These are phyloP conservation scores for Pestalotiopsis fici DNA, from an alignment of 2,329 filamentous ascomycete genomes.

Conservation along the genomic window DNA sequence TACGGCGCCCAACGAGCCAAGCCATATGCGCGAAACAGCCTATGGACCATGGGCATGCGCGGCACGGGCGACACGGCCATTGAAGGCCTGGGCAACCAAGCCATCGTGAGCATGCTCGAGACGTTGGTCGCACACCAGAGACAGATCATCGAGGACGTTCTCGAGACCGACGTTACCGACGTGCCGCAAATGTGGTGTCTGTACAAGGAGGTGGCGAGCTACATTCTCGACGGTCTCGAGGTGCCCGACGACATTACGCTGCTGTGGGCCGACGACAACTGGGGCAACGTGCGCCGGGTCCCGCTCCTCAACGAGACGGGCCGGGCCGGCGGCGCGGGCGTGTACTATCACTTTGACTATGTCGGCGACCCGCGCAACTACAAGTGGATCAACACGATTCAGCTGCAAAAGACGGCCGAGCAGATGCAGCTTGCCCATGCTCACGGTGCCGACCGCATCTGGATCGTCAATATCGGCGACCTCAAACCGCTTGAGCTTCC, in stretches of 20 bases:
- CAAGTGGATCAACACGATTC: conserved; percentile 68
- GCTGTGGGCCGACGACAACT: conserved; percentile 66
- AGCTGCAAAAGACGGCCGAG: conserved; percentile 65
- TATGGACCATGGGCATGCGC: conserved; percentile 72
- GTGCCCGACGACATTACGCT: conserved; percentile 63
- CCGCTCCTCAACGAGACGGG: conserved; percentile 55
- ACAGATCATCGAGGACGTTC: conserved; percentile 56
- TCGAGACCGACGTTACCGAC: conserved; percentile 49
- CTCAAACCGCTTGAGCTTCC: conserved; percentile 65
- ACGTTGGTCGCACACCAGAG: conserved; percentile 62
- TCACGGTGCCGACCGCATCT: conserved; percentile 58
- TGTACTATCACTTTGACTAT: conserved; percentile 57
- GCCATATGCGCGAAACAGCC: conserved; percentile 62
- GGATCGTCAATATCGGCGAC: conserved; percentile 67
- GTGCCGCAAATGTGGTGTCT: conserved; percentile 73
- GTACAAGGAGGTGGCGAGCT: conserved; percentile 74
- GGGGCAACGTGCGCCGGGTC: conserved; percentile 59
- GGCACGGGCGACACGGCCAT: conserved; percentile 68
- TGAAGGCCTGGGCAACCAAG: conserved; percentile 51
- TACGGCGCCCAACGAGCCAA: conserved; percentile 67
- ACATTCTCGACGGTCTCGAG: conserved; percentile 63
- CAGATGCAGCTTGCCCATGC: conserved; percentile 65
- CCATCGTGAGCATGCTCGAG: conserved; percentile 60
- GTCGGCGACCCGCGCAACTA: conserved; percentile 61
- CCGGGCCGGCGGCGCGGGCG: conserved; percentile 55